Evolutionary conservation across 257 asterid species (phyloP).

Genomic region (Salvia splendens): DNA sequence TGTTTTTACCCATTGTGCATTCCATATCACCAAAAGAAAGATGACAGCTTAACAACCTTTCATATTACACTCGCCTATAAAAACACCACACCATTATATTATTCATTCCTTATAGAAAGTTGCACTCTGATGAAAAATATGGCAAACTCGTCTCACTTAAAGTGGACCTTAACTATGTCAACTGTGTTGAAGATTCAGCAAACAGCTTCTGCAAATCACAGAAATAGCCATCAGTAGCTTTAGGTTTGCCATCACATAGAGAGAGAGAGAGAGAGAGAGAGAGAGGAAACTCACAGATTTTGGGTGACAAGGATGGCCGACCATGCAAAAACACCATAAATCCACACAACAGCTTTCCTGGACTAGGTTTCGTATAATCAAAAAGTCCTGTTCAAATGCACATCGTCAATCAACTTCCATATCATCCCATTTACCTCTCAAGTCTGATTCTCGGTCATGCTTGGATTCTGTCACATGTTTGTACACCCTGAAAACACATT

Average conservation of each 20-base stretch:
- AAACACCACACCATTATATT: conserved; percentile 20
- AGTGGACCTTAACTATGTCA: conserved; percentile 20
- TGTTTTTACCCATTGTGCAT: conserved; percentile 1
- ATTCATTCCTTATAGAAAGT: conserved; percentile 8
- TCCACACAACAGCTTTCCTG: conserved; percentile 30
- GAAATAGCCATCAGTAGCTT: not conserved
- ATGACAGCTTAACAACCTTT: conserved; percentile 2
- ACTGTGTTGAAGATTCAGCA: conserved; percentile 15
- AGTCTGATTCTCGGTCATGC: conserved; percentile 37
- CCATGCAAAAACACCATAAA: conserved; percentile 14
- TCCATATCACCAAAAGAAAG: conserved; percentile 14
- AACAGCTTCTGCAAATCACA: conserved; percentile 22
- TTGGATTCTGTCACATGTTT: conserved; percentile 49
- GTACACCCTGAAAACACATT: conserved; percentile 66
- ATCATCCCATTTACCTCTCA: conserved; percentile 49
- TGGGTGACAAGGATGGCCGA: conserved; percentile 15
- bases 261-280: not conserved
- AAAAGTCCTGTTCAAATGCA: conserved; percentile 16
- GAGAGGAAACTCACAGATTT: conserved; percentile 31
- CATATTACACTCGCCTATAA: too few relatives aligned
- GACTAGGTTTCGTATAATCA: conserved; percentile 26
- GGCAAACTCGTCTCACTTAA: conserved; percentile 24
- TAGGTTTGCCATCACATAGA: not conserved
- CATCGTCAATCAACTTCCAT: conserved; percentile 50
- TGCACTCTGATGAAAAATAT: conserved; percentile 10